These are phyloP conservation scores for Symbiodinium pilosum DNA, from an alignment of 73 alveolate species.

Conservation along the genomic window DNA sequence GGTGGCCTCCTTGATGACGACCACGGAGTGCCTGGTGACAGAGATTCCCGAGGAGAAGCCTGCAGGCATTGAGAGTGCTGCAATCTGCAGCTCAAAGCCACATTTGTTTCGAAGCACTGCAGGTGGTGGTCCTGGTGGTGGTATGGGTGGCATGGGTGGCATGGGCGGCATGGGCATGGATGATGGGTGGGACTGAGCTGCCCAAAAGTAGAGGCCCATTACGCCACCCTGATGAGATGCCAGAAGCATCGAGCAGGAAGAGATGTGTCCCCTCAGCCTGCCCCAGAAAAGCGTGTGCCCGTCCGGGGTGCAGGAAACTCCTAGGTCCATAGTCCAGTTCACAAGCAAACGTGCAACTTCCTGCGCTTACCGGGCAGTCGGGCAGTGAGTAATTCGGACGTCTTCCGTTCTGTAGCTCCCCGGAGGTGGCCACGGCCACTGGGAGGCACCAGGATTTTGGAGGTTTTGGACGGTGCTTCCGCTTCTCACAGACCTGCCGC, in stretches of 20 bases:
- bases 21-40: slow-evolving; percentile 97
- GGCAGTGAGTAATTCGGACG: no score
- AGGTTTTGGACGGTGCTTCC: not conserved
- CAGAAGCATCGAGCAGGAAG: not conserved
- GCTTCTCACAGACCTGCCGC: no score
- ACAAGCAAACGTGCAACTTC: not conserved
- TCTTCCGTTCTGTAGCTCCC: not conserved
- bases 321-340: no score
- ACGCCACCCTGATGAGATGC: not conserved
- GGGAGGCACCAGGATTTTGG: not conserved
- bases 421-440: not conserved
- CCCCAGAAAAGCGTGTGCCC: not conserved
- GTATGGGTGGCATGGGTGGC: slow-evolving; percentile 29
- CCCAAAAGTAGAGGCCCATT: not conserved
- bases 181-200: not conserved
- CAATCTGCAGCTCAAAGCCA: not conserved
- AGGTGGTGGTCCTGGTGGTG: not conserved
- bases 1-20: slow-evolving; percentile 98
- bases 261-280: slow-evolving; percentile 6
- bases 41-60: slow-evolving; percentile 25
- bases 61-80: not conserved
- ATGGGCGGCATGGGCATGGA: slow-evolving; percentile 19
- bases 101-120: not conserved
- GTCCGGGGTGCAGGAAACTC: not conserved
- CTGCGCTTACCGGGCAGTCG: not conserved